Evolutionary conservation across 345 rosid species (phyloP), one percentile per base, ranked within the genome.

Genomic region (Cochlearia excelsa): DNA sequence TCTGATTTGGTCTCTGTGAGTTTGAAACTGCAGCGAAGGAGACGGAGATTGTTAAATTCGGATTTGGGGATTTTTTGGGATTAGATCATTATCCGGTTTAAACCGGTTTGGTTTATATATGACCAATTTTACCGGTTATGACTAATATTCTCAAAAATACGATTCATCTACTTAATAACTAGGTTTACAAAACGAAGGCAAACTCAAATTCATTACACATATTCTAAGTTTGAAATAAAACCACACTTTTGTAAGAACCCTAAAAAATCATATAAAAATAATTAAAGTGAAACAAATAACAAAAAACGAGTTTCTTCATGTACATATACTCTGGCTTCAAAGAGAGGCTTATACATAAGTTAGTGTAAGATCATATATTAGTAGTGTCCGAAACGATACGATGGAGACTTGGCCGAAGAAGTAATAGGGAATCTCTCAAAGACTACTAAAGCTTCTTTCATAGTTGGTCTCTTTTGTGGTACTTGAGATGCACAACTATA

Each of bases 401-500:
- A 57, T 57, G 74, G 74, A 57, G 69, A 65, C 57, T 63, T 64
- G 33, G 52, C 5, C 2, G 84, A 70, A 1, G 78, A 63, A 33
- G 9, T 35, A 23, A 51, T 31, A 7, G 98, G 88, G 40, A 88
- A 46, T 63, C 80, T 88, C 9, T 88, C 98, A 26, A 92, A 78
- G 33, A 83, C 78, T 60, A 82, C 85, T 2, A 84, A 53, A 26
- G 72, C 88, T 55, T 92, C 97, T 72, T 86, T 92, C 83, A 92
- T 86, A 4, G 89, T 7, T 1, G 97, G 98, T 73, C 98, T 88
- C 83, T 80, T 88, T 48, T 86, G 95, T 31, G 95, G 86, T n/a
- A 82, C 26, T 5, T 85, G 95, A 33, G 89, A 86, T 30, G 94
- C 94, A 75, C 98, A 92, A 61, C 80, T 80, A 61, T 74, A 83